Evolutionary conservation across 2,329 filamentous ascomycete genomes (phyloP).

Genomic region (Nemania sp.): DNA sequence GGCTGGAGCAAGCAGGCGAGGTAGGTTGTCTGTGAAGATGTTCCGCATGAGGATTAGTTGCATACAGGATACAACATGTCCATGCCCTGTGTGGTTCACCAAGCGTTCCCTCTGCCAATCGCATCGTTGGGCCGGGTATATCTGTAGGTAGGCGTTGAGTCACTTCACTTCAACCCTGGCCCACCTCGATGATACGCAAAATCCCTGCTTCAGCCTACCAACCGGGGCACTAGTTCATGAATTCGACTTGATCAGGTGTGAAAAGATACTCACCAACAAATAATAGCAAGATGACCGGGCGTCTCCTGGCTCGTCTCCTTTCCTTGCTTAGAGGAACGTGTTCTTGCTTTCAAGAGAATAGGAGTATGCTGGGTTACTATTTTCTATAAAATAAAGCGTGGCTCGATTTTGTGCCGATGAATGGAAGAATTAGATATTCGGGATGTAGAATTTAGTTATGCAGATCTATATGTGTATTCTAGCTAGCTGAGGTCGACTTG

Average conservation of each 20-base stretch:
- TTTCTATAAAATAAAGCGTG: no score
- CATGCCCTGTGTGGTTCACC: slow-evolving; percentile 18
- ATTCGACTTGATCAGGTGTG: neutral
- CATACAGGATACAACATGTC: slow-evolving; percentile 5
- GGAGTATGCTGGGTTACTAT: no score
- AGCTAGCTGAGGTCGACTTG: slow-evolving; percentile 18
- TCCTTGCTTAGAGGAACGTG: neutral
- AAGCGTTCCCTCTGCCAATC: slow-evolving; percentile 27
- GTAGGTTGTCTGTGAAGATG: slow-evolving; percentile 15
- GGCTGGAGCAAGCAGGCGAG: neutral
- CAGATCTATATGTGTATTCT: no score
- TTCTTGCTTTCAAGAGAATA: no score
- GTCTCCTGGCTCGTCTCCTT: neutral
- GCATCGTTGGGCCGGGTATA: slow-evolving; percentile 10
- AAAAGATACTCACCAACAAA: neutral
- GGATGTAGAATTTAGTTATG: no score
- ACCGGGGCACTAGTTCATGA: neutral
- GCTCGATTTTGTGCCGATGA: no score
- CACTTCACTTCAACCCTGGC: slow-evolving; percentile 24
- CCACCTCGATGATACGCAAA: slow-evolving; percentile 15
- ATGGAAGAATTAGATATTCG: no score
- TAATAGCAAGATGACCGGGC: neutral
- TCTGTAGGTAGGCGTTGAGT: slow-evolving; percentile 19
- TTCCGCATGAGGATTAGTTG: slow-evolving; percentile 24
- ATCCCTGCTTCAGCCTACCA: slow-evolving; percentile 20